Conservation (phyloP, 2,329 filamentous ascomycete species). For the Chalaropsis thielavioides region DNA sequence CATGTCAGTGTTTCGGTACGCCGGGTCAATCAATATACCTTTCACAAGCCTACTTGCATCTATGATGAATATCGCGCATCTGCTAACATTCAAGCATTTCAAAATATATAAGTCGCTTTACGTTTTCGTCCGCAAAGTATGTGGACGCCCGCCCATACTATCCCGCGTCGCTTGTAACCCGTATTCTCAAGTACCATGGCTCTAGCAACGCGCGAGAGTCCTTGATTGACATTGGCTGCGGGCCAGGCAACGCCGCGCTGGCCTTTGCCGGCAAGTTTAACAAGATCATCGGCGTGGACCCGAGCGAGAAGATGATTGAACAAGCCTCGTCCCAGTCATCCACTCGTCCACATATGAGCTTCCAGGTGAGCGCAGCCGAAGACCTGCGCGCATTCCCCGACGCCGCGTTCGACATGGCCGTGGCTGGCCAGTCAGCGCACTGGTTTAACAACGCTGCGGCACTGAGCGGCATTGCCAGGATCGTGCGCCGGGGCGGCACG, state of each 20-base stretch:
- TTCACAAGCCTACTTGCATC: not conserved
- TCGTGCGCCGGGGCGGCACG: constrained; percentile 40
- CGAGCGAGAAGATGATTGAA: constrained; percentile 41
- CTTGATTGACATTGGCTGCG: constrained; percentile 47
- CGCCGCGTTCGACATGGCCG: constrained; percentile 36
- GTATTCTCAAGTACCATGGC: constrained; percentile 39
- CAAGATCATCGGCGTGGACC: constrained; percentile 39
- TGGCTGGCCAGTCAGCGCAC: constrained; percentile 45
- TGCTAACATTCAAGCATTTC: constrained; percentile 7
- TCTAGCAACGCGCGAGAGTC: constrained; percentile 17
- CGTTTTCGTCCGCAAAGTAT: constrained; percentile 43
- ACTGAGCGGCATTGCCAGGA: constrained; percentile 41
- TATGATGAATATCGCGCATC: not conserved
- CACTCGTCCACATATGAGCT: constrained; percentile 24
- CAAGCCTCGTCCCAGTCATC: constrained; percentile 30
- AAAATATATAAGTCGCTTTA: constrained; percentile 33
- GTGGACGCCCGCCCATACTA: constrained; percentile 47
- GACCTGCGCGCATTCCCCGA: constrained; percentile 36
- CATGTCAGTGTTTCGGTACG: constrained; percentile 22
- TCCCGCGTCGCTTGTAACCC: constrained; percentile 38
- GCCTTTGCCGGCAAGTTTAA: constrained; percentile 39
- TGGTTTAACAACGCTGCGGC: constrained; percentile 47
- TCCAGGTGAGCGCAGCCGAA: constrained; percentile 38
- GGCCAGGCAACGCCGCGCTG: constrained; percentile 44
- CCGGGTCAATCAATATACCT: not conserved